These are phyloP conservation scores for Chaetomium sp. DNA, from an alignment of 2,329 filamentous ascomycete species.

Conservation along the genomic window DNA sequence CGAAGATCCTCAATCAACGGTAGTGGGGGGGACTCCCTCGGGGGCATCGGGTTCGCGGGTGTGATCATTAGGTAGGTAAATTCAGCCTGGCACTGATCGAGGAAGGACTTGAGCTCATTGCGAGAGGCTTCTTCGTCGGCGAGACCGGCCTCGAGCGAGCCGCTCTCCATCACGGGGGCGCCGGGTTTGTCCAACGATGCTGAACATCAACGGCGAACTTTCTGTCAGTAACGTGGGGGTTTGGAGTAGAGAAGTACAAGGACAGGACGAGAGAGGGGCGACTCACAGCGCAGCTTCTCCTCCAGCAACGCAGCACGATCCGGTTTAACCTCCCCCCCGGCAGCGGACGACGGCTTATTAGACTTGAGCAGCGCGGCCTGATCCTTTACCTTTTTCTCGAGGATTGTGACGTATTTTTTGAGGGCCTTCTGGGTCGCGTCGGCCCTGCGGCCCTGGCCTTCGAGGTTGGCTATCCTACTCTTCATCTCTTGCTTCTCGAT, in stretches of 20 bases:
- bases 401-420: conserved; percentile 81
- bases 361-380: conserved; percentile 67
- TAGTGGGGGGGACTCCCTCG: conserved; percentile 55
- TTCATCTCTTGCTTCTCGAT: conserved; percentile 99
- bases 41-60: conserved; percentile 58
- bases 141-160: conserved; percentile 36
- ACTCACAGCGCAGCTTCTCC: conserved; percentile 51
- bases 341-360: conserved; percentile 32
- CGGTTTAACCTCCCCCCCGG: conserved; percentile 33
- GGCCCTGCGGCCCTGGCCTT: conserved; percentile 79
- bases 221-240: conserved; percentile 7
- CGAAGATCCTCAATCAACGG: conserved; percentile 54
- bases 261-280: not conserved
- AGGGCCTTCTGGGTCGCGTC: conserved; percentile 85
- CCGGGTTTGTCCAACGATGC: conserved; percentile 38
- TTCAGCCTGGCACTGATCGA: conserved; percentile 59
- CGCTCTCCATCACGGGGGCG: conserved; percentile 40
- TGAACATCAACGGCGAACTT: conserved; percentile 20
- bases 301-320: conserved; percentile 48
- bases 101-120: conserved; percentile 51
- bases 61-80: conserved; percentile 64
- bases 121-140: conserved; percentile 45
- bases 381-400: conserved; percentile 81
- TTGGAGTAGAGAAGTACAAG: not conserved
- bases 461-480: conserved; percentile 87